Evolutionary conservation across 2,329 filamentous ascomycete genomes (phyloP).

Genomic region (Xylaria sp.): DNA sequence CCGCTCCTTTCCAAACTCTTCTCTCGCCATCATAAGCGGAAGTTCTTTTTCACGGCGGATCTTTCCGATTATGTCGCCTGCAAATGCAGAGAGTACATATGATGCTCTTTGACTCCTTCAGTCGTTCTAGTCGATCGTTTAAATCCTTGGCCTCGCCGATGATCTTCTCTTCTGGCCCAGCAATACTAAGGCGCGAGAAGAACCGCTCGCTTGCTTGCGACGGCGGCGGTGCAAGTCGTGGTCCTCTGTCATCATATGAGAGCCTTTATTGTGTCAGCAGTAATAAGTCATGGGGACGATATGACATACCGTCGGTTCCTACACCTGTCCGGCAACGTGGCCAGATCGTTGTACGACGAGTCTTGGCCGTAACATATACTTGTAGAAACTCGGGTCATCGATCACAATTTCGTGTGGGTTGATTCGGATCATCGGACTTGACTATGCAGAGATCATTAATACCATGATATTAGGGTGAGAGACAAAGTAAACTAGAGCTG

Average conservation of each 20-base stretch:
- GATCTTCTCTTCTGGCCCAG: neutral
- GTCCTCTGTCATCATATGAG: neutral
- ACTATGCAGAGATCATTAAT: neutral
- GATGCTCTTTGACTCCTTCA: neutral
- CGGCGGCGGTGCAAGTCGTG: neutral
- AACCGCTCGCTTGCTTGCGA: neutral
- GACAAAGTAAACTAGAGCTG: neutral
- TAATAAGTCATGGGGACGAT: too few species aligned
- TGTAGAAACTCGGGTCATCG: neutral
- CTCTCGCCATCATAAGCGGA: neutral
- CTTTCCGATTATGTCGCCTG: neutral
- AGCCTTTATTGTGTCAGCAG: neutral
- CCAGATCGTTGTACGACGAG: neutral
- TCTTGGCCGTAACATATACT: neutral
- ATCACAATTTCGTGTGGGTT: slow-evolving; percentile 9
- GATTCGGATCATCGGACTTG: slow-evolving; percentile 6
- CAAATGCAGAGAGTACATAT: neutral
- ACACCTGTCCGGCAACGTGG: neutral
- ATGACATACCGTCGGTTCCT: neutral
- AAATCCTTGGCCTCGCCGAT: neutral
- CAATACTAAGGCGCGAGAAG: neutral
- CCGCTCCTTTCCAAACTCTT: neutral
- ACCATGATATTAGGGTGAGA: neutral
- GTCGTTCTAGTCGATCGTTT: neutral
- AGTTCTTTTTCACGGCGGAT: neutral